Percentiles rank a stretch among this genome's conserved stretches.
Evolutionary conservation across 805 yeast genomes (phyloP).

Genomic region (Sugiyamaella marilandica): DNA sequence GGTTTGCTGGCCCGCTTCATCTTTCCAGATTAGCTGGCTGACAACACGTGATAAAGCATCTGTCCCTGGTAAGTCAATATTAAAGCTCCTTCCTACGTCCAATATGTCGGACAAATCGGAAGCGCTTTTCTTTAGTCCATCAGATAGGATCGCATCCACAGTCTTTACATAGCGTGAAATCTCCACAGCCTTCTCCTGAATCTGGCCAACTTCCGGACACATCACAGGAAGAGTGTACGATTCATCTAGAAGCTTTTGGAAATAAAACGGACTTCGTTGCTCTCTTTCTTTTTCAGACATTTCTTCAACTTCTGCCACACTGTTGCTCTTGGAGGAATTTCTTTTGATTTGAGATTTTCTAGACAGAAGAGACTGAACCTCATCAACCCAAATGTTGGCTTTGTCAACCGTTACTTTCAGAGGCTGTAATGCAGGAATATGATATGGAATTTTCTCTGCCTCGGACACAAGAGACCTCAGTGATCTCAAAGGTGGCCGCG

Average conservation of each 20-base stretch:
- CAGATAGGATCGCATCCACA: slow-evolving; percentile 39
- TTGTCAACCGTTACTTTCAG: slow-evolving; percentile 41
- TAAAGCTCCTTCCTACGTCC: slow-evolving; percentile 55
- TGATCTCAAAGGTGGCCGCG: slow-evolving; percentile 44
- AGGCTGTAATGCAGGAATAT: slow-evolving; percentile 35
- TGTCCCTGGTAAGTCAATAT: slow-evolving; percentile 49
- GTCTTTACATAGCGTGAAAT: slow-evolving; percentile 48
- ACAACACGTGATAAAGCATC: slow-evolving; percentile 39
- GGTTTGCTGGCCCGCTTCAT: slow-evolving; percentile 14
- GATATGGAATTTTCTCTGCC: slow-evolving; percentile 48
- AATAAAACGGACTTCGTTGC: slow-evolving; percentile 28
- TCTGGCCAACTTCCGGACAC: slow-evolving; percentile 56
- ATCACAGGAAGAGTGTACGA: slow-evolving; percentile 49
- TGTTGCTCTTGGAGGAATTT: slow-evolving; percentile 25
- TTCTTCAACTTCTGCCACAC: slow-evolving; percentile 8
- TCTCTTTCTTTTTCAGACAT: slow-evolving; percentile 12
- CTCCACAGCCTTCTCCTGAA: slow-evolving; percentile 49
- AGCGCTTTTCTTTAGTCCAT: slow-evolving; percentile 11
- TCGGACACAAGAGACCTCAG: slow-evolving; percentile 46
- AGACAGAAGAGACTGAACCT: slow-evolving; percentile 50
- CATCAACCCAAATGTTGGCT: slow-evolving; percentile 50
- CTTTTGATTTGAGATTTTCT: slow-evolving; percentile 50
- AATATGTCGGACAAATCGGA: slow-evolving; percentile 50
- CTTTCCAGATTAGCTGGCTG: slow-evolving; percentile 38
- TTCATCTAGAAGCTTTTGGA: slow-evolving; percentile 40